phyloP scores from a whole-genome alignment of 139 green algal species.

The Deuterostichococcus epilithicus region DNA sequence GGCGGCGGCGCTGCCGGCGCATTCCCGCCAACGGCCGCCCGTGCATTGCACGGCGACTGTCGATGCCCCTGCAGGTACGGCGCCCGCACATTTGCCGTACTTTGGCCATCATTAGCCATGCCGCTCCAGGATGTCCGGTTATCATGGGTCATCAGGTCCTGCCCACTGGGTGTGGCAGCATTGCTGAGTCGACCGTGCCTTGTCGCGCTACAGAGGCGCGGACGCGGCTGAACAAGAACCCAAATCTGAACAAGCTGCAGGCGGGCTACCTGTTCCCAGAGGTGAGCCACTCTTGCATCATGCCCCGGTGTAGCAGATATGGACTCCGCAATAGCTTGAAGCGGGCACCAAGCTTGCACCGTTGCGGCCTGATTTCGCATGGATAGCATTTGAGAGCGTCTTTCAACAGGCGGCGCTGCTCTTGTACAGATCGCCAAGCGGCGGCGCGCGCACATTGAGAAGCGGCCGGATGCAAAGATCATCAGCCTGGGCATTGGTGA shows the following conservation, averaged over 20 bases:
- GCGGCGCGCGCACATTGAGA: constrained; percentile 85
- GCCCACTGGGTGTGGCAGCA: no score
- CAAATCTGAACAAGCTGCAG: constrained; percentile 96
- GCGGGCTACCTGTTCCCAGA: constrained; percentile 99
- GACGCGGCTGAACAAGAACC: constrained; percentile 74
- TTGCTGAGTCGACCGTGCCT: neutral
- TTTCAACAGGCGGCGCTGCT: neutral
- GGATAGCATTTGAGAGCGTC: neutral
- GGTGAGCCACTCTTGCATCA: constrained; percentile 48
- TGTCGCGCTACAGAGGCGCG: constrained; percentile 17
- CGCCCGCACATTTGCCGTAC: no score
- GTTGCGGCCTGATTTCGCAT: neutral
- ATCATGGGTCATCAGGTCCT: no score
- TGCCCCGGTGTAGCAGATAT: neutral
- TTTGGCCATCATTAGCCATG: no score
- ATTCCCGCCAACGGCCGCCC: neutral
- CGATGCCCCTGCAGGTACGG: neutral
- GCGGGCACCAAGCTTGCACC: no score
- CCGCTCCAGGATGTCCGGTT: no score
- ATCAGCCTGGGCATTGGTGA: constrained; percentile 98
- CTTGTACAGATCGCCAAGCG: constrained; percentile 81
- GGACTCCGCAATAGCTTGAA: no score
- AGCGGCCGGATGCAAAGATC: constrained; percentile 91
- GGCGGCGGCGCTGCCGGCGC: no score
- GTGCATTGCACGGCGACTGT: neutral